phyloP scores from a whole-genome alignment of 2,329 filamentous ascomycete species.

The Pseudocercospora vitis region DNA sequence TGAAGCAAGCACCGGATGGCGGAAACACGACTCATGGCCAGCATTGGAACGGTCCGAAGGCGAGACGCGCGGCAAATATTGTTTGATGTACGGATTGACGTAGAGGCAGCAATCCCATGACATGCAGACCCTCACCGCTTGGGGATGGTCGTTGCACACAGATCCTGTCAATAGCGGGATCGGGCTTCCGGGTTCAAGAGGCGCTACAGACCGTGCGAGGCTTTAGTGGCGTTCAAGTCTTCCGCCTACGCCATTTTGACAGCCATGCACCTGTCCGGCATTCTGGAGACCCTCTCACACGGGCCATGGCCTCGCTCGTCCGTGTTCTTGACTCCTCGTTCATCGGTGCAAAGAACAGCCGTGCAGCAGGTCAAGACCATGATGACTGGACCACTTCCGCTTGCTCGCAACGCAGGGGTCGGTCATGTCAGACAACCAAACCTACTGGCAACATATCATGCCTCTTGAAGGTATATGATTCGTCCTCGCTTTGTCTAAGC shows the following conservation, averaged over 20 bases:
- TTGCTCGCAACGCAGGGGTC: conserved; percentile 3
- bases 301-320: neutral
- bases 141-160: neutral
- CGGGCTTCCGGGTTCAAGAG: neutral
- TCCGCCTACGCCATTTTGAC: conserved; percentile 7
- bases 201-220: conserved; percentile 15
- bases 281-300: neutral
- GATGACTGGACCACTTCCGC: no score
- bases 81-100: conserved; percentile 2
- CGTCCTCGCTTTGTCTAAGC: conserved; percentile 13
- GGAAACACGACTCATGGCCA: neutral
- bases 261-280: neutral
- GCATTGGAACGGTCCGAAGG: neutral
- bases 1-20: conserved; percentile 3
- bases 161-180: neutral
- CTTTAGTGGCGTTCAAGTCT: conserved; percentile 17
- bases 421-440: conserved; percentile 9
- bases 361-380: no score
- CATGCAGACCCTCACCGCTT: conserved; percentile 1
- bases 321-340: no score
- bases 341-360: no score
- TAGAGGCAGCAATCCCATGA: neutral
- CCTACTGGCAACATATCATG: conserved; percentile 14
- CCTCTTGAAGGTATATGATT: conserved; percentile 8
- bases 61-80: neutral